phyloP scores from a whole-genome alignment of 371 early-diverging fungal genomes.

The Lichtheimia hyalospora region DNA sequence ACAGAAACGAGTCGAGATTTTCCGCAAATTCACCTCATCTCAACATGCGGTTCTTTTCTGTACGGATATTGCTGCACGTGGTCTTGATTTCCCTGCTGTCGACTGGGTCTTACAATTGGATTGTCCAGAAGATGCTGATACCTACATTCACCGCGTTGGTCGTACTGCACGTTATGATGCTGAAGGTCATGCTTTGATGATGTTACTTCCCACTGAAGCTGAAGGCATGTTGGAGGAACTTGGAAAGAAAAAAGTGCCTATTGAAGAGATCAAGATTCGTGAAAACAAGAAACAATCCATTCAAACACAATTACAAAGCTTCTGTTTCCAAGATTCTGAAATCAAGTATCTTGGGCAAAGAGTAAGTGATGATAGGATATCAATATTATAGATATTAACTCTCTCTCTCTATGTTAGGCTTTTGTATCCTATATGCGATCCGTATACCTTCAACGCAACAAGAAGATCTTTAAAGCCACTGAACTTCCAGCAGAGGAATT shows the following conservation, averaged over 20 bases:
- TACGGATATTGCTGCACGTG: conserved; percentile 98
- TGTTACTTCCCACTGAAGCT: conserved; percentile 87
- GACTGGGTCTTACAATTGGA: conserved; percentile 99
- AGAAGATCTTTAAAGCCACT: conserved; percentile 82
- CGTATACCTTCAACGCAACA: conserved; percentile 86
- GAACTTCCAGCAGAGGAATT: conserved; percentile 84
- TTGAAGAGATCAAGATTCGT: conserved; percentile 84
- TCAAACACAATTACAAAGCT: conserved; percentile 78
- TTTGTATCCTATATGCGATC: conserved; percentile 94
- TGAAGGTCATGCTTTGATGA: conserved; percentile 82
- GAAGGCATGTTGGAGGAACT: conserved; percentile 78
- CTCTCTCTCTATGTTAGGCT: conserved; percentile 50
- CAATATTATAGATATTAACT: neutral
- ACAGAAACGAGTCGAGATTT: conserved; percentile 87
- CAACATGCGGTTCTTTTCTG: conserved; percentile 81
- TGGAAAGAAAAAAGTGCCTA: conserved; percentile 76
- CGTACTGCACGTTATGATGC: conserved; percentile 96
- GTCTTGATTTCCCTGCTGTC: conserved; percentile 98
- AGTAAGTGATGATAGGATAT: conserved; percentile 21
- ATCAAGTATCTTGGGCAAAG: conserved; percentile 95
- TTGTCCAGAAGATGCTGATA: conserved; percentile 94
- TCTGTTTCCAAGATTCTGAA: conserved; percentile 92
- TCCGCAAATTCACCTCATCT: conserved; percentile 78
- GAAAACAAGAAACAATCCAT: conserved; percentile 76
- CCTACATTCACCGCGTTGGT: conserved; percentile 98